Conservation (phyloP, 306 rosid genomes). For the Glycyrrhiza uralensis region DNA sequence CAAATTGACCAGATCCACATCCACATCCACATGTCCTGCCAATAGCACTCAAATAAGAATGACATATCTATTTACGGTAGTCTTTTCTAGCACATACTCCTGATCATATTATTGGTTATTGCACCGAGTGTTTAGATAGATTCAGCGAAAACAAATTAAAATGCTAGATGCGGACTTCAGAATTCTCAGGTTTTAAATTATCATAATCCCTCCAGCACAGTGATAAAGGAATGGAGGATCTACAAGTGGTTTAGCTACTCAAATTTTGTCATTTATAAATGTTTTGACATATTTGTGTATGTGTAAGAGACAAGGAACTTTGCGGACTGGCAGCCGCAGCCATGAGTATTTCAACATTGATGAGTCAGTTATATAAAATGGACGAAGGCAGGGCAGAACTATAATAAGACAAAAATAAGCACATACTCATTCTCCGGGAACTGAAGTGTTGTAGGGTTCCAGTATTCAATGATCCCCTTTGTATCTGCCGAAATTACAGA, state of each 20-base stretch:
- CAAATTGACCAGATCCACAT: background rate
- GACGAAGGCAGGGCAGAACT: conserved; percentile 2
- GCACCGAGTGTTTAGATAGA: background rate
- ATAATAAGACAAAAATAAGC: conserved; percentile 19
- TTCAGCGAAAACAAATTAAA: background rate
- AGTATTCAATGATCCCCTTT: conserved; percentile 85
- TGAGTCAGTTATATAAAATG: background rate
- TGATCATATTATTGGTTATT: background rate
- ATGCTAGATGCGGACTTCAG: background rate
- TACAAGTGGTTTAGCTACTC: background rate
- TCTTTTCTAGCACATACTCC: background rate
- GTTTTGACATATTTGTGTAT: background rate
- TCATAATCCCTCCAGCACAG: background rate
- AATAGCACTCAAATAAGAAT: background rate
- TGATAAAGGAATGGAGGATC: background rate
- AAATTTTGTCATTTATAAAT: background rate
- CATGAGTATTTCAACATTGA: background rate
- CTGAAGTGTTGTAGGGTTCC: conserved; percentile 73
- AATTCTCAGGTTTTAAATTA: background rate
- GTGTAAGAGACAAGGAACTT: background rate
- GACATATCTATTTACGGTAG: background rate
- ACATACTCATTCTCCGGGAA: conserved; percentile 84
- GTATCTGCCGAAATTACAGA: conserved; percentile 79
- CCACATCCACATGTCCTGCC: background rate
- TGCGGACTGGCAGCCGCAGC: background rate